Percentiles rank a stretch among this genome's conserved stretches.
Evolutionary conservation across 108 stramenopile species (phyloP).

Genomic region (Skeletonema tropicum): DNA sequence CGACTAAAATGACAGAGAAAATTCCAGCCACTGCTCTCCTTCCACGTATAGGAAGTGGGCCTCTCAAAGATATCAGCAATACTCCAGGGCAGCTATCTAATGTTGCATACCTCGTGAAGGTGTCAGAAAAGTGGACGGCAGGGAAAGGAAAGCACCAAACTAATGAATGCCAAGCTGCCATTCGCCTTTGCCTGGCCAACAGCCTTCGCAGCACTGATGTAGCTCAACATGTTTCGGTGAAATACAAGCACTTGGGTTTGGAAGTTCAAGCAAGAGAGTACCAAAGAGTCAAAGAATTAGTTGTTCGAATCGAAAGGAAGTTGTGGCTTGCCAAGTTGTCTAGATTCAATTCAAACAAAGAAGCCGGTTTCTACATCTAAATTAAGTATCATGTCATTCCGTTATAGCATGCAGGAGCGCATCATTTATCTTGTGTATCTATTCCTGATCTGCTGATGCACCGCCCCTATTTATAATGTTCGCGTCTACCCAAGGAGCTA

Average conservation of each 20-base stretch:
- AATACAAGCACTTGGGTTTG: background rate
- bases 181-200: background rate
- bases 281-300: background rate
- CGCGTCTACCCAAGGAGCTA: slow-evolving; percentile 93
- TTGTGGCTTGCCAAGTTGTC: background rate
- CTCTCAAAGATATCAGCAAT: background rate
- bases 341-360: slow-evolving; percentile 3
- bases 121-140: background rate
- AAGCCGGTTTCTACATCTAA: background rate
- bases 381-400: background rate
- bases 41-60: background rate
- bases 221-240: background rate
- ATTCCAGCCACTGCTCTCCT: background rate
- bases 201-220: background rate
- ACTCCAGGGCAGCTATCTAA: background rate
- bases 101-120: background rate
- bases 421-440: background rate
- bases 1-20: background rate
- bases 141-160: background rate
- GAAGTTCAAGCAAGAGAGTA: background rate
- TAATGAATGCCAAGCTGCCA: background rate
- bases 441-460: slow-evolving; percentile 22
- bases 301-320: background rate
- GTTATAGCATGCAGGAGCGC: background rate
- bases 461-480: slow-evolving; percentile 67